Evolutionary conservation across 2,329 filamentous ascomycete genomes (phyloP).

Genomic region (Lachnellula subtilissima): DNA sequence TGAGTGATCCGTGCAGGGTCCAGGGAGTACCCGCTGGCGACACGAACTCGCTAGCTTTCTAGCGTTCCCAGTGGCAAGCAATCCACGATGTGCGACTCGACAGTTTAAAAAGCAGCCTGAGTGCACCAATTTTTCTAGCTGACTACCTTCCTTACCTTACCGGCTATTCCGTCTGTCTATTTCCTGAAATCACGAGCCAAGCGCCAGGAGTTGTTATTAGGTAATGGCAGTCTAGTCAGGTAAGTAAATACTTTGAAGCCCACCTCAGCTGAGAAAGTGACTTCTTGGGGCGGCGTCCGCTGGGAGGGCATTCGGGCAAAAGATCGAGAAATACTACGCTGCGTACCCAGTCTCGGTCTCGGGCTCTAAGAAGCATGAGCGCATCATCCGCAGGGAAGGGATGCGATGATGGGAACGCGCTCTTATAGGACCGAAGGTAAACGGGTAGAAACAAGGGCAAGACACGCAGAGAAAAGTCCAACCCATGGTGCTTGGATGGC

Average conservation of each 20-base stretch:
- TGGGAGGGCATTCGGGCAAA: background rate
- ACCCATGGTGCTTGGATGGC: too few relatives aligned
- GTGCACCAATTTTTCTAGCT: background rate
- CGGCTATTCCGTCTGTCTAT: background rate
- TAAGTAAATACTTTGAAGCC: too few relatives aligned
- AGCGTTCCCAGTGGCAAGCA: constrained; percentile 19
- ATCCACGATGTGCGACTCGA: constrained; percentile 20
- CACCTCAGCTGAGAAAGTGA: too few relatives aligned
- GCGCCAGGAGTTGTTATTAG: background rate
- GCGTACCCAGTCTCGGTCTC: background rate
- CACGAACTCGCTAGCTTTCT: constrained; percentile 4
- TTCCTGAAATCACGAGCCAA: background rate
- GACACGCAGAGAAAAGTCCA: background rate
- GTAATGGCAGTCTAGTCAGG: too few relatives aligned
- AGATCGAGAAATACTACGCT: background rate
- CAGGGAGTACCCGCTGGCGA: constrained; percentile 5
- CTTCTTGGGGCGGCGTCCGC: background rate
- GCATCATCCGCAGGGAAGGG: constrained; percentile 1
- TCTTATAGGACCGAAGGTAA: constrained; percentile 5
- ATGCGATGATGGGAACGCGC: constrained; percentile 1
- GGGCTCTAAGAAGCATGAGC: background rate
- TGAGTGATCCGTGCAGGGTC: constrained; percentile 10
- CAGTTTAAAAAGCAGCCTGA: background rate
- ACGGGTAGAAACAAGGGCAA: constrained; percentile 1
- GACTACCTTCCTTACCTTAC: background rate